Evolutionary conservation across 2,329 filamentous ascomycete species (phyloP).

Genomic region (Colletotrichum nymphaeae): DNA sequence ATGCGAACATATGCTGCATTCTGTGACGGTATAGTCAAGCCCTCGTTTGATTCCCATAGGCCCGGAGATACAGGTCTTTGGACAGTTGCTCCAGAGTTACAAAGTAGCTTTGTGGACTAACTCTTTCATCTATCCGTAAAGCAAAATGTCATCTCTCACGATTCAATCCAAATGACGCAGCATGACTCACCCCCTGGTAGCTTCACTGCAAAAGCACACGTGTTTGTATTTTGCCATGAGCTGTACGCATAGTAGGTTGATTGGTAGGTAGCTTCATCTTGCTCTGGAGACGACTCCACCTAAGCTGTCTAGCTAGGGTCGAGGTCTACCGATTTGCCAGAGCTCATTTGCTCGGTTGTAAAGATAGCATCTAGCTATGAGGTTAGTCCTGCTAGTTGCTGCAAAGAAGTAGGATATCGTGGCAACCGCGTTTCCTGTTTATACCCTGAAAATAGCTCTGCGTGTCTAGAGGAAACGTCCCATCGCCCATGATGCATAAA

Average conservation of each 20-base stretch:
- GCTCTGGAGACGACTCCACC: slow-evolving; percentile 7
- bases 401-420: not conserved
- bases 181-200: slow-evolving; percentile 22
- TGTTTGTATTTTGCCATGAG: not conserved
- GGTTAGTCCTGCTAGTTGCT: not conserved
- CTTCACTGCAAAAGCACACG: not conserved
- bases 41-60: not conserved
- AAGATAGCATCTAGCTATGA: not conserved
- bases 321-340: not conserved
- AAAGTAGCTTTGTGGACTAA: not conserved
- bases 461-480: not conserved
- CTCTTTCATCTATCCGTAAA: not conserved
- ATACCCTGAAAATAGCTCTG: slow-evolving; percentile 5
- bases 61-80: not conserved
- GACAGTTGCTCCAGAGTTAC: not conserved
- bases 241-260: not conserved
- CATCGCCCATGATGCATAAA: not conserved
- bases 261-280: slow-evolving; percentile 24
- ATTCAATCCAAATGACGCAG: slow-evolving; percentile 9
- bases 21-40: not conserved
- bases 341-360: not conserved
- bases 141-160: not conserved
- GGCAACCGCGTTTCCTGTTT: not conserved
- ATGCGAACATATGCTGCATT: not conserved
- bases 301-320: slow-evolving; percentile 10